These are phyloP conservation scores for Davidsoniella eucalypti DNA, from an alignment of 2,329 filamentous ascomycete genomes.

Conservation along the genomic window DNA sequence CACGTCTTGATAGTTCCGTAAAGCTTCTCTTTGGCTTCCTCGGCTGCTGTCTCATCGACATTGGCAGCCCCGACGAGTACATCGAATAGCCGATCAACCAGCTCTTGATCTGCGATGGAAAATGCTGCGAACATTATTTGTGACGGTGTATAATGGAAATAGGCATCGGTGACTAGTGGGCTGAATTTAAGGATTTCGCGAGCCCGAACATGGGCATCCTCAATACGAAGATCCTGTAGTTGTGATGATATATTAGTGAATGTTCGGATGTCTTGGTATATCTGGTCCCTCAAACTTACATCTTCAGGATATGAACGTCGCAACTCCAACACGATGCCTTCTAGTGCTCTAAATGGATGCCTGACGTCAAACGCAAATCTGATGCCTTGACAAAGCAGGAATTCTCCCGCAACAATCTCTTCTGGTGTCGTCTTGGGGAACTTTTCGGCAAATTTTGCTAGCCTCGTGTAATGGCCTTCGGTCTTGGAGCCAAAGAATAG, in stretches of 20 bases:
- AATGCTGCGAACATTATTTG: conserved; percentile 84
- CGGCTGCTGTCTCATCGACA: conserved; percentile 17
- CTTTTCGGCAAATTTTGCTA: conserved; percentile 47
- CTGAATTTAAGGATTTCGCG: conserved; percentile 61
- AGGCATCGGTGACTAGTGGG: conserved; percentile 79
- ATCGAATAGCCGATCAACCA: conserved; percentile 27
- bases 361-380: conserved; percentile 87
- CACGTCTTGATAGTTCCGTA: conserved; percentile 33
- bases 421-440: conserved; percentile 58
- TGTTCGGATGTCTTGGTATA: too few relatives aligned
- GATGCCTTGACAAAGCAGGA: conserved; percentile 78
- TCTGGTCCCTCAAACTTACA: conserved; percentile 17
- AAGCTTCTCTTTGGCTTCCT: conserved; percentile 29
- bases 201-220: conserved; percentile 54
- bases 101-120: conserved; percentile 52
- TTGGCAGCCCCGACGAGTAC: conserved; percentile 17
- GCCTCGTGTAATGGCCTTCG: conserved; percentile 62
- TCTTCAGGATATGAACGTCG: conserved; percentile 48
- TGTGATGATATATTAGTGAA: too few relatives aligned
- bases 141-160: conserved; percentile 87
- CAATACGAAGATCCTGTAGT: conserved; percentile 26
- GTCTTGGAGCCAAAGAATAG: conserved; percentile 90
- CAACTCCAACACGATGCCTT: conserved; percentile 74
- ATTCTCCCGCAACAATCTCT: conserved; percentile 79
- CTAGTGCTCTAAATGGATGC: conserved; percentile 76